Percentiles rank a stretch among this genome's conserved stretches.
These are phyloP conservation scores for Heliophila coronopifolia DNA, from an alignment of 441 rosid genomes.

Conservation along the genomic window DNA sequence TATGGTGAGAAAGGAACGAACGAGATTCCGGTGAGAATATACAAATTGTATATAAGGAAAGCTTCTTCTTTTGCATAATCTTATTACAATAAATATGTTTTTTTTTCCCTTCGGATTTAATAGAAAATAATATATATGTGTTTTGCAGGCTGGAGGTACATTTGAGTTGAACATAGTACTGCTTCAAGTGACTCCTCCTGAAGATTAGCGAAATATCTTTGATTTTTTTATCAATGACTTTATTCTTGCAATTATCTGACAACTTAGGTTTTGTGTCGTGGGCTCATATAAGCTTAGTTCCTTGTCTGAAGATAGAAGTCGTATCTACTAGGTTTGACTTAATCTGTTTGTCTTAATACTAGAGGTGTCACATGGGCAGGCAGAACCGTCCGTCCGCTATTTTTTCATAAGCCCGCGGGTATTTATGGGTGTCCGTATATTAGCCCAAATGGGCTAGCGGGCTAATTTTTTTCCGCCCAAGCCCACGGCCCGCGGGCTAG, in stretches of 20 bases:
- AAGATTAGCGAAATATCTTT: slow-evolving; percentile 32
- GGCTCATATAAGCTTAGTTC: not conserved
- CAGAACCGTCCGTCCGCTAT: too few species aligned
- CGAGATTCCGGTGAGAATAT: slow-evolving; percentile 73
- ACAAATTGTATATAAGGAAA: slow-evolving; percentile 29
- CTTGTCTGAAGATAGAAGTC: not conserved
- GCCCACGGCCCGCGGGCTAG: too few species aligned
- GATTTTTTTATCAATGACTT: not conserved
- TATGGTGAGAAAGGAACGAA: slow-evolving; percentile 84
- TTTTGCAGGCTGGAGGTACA: slow-evolving; percentile 68
- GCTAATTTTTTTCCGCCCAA: too few species aligned
- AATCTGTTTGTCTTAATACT: too few species aligned
- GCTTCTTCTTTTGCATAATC: slow-evolving; percentile 6
- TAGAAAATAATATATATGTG: not conserved
- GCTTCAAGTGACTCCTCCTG: slow-evolving; percentile 47
- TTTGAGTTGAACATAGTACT: slow-evolving; percentile 85
- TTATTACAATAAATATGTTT: not conserved
- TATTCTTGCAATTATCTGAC: slow-evolving; percentile 10
- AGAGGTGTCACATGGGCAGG: too few species aligned
- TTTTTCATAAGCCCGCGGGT: too few species aligned
- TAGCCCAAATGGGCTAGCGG: too few species aligned
- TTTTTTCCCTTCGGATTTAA: not conserved
- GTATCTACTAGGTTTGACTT: slow-evolving; percentile 16
- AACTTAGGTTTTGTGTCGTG: not conserved
- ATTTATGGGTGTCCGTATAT: too few species aligned